phyloP scores from a whole-genome alignment of 257 asterid species.

The Verbascum thapsus region DNA sequence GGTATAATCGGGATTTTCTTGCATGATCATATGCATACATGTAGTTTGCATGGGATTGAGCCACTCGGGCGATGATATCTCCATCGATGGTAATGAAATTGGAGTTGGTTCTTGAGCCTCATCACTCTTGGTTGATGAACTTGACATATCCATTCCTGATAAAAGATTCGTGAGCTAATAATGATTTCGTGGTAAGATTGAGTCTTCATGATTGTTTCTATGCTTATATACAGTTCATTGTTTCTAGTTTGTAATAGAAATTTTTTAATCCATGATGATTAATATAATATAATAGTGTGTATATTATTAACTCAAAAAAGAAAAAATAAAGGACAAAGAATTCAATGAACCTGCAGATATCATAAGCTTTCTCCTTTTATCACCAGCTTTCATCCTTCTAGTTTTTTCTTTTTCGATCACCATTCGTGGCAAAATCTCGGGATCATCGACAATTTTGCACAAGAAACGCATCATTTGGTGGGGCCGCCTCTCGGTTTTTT shows the following conservation, averaged over 20 bases:
- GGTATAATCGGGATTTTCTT: slow-evolving; percentile 23
- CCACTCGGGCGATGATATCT: slow-evolving; percentile 42
- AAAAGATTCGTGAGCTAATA: slow-evolving; percentile 53
- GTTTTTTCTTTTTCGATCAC: slow-evolving; percentile 53
- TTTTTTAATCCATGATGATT: no score
- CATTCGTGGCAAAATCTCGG: slow-evolving; percentile 62
- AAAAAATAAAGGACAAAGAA: not conserved
- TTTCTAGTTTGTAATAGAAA: no score
- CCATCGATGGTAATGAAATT: slow-evolving; percentile 43
- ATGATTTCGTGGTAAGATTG: no score
- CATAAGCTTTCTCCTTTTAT: slow-evolving; percentile 44
- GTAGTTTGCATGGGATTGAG: slow-evolving; percentile 19
- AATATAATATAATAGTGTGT: no score
- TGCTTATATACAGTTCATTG: no score
- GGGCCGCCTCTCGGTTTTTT: slow-evolving; percentile 89
- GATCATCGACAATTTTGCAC: slow-evolving; percentile 70
- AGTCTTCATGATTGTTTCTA: no score
- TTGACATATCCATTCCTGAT: slow-evolving; percentile 39
- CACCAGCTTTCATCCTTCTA: slow-evolving; percentile 28
- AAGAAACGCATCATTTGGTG: slow-evolving; percentile 85
- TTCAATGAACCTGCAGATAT: not conserved
- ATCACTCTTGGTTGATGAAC: slow-evolving; percentile 62
- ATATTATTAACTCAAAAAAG: no score
- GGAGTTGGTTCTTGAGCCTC: slow-evolving; percentile 50
- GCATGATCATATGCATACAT: slow-evolving; percentile 30